phyloP scores from a whole-genome alignment of 2,329 filamentous ascomycete genomes.

The Albifimbria verrucaria region DNA sequence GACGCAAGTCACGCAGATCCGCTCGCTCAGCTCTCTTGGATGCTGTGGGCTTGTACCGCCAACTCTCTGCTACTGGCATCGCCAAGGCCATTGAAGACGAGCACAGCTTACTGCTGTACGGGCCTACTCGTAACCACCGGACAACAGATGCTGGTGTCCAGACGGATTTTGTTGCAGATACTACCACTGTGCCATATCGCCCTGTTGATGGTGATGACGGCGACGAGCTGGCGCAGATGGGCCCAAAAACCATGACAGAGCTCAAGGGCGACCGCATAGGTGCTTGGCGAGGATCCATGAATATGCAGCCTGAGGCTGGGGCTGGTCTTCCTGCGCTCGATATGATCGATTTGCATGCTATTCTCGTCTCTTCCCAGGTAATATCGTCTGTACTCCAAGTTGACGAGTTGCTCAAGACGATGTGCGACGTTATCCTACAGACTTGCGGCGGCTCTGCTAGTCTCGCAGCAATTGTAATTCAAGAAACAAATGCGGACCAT shows the following conservation, averaged over 20 bases:
- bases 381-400: slow-evolving; percentile 76
- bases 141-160: slow-evolving; percentile 64
- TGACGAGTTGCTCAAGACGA: slow-evolving; percentile 72
- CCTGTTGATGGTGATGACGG: slow-evolving; percentile 42
- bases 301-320: slow-evolving; percentile 51
- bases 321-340: slow-evolving; percentile 70
- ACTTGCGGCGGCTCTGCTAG: slow-evolving; percentile 70
- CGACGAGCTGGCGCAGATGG: slow-evolving; percentile 37
- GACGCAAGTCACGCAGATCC: slow-evolving; percentile 62
- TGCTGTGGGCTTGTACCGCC: slow-evolving; percentile 63
- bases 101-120: slow-evolving; percentile 64
- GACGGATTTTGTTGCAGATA: slow-evolving; percentile 64
- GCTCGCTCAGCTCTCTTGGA: slow-evolving; percentile 68
- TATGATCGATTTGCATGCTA: slow-evolving; percentile 78
- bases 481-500: slow-evolving; percentile 58
- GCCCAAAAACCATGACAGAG: slow-evolving; percentile 44
- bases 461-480: slow-evolving; percentile 69
- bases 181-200: slow-evolving; percentile 49
- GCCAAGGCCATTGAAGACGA: slow-evolving; percentile 65
- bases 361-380: slow-evolving; percentile 74
- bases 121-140: slow-evolving; percentile 54
- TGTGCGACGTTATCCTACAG: slow-evolving; percentile 78
- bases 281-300: slow-evolving; percentile 61
- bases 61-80: slow-evolving; percentile 67
- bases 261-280: slow-evolving; percentile 57